Percentiles rank a stretch among this genome's conserved stretches.
These are phyloP conservation scores for Rhizopus delemar DNA, from an alignment of 371 early-diverging fungal species.

Conservation along the genomic window DNA sequence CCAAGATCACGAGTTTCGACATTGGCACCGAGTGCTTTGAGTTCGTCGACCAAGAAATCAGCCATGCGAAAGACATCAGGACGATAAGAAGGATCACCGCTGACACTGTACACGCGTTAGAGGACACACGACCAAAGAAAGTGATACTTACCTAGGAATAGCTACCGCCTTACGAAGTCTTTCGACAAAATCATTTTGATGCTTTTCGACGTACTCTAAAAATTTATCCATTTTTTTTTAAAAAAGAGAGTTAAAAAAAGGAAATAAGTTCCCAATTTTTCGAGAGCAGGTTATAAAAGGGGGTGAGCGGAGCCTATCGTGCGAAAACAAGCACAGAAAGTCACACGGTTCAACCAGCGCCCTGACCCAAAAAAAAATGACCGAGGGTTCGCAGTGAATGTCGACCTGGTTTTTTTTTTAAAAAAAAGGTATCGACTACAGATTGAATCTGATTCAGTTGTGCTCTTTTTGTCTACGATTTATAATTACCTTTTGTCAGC, in stretches of 20 bases:
- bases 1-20: slow-evolving; percentile 77
- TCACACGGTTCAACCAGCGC: not conserved
- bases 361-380: no score
- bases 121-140: no score
- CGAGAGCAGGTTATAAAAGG: not conserved
- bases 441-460: no score
- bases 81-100: slow-evolving; percentile 74
- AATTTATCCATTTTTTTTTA: slow-evolving; percentile 42
- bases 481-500: no score
- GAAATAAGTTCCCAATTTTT: slow-evolving; percentile 5
- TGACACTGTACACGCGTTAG: slow-evolving; percentile 63
- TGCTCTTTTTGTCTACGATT: no score
- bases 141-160: slow-evolving; percentile 73
- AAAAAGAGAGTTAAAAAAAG: slow-evolving; percentile 11
- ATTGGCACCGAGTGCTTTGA: slow-evolving; percentile 76
- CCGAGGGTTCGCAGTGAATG: not conserved
- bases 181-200: slow-evolving; percentile 80
- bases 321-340: not conserved
- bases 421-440: no score
- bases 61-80: slow-evolving; percentile 91
- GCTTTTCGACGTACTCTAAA: slow-evolving; percentile 78
- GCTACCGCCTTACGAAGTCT: slow-evolving; percentile 89
- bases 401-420: no score
- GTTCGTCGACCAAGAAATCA: slow-evolving; percentile 77
- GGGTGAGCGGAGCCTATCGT: not conserved